These are phyloP conservation scores for Kwoniella sp. DNA, from an alignment of 768 basidiomycete species.

Conservation along the genomic window DNA sequence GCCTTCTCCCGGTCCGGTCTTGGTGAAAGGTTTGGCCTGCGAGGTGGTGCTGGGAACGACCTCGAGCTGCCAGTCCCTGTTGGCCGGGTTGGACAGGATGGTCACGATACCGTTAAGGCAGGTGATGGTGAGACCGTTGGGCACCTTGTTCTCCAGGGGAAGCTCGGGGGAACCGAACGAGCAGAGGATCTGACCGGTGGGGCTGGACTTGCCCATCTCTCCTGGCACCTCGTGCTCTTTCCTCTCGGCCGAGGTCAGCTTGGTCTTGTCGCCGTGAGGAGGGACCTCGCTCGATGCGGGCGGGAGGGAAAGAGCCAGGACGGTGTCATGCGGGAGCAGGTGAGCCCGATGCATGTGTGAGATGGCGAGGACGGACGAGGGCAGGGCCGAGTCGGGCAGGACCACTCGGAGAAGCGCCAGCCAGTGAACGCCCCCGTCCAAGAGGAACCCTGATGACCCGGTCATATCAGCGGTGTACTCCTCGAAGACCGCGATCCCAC, in stretches of 20 bases:
- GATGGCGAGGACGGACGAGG: constrained; percentile 58
- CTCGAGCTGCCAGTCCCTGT: constrained; percentile 19
- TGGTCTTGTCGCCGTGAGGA: constrained; percentile 36
- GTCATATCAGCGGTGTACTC: not conserved
- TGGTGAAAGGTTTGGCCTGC: constrained; percentile 53
- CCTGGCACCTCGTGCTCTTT: constrained; percentile 15
- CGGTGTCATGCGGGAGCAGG: constrained; percentile 74
- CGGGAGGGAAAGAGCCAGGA: constrained; percentile 51
- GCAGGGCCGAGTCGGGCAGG: constrained; percentile 55
- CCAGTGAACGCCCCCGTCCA: constrained; percentile 53
- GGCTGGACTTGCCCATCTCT: constrained; percentile 31
- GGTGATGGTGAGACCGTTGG: constrained; percentile 23
- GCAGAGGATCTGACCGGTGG: constrained; percentile 37
- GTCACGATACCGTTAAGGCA: constrained; percentile 36
- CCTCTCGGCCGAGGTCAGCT: constrained; percentile 17
- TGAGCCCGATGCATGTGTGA: constrained; percentile 67
- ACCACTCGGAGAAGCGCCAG: constrained; percentile 59
- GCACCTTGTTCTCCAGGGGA: constrained; percentile 7
- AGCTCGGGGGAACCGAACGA: constrained; percentile 34
- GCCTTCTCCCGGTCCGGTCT: constrained; percentile 49
- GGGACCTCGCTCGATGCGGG: constrained; percentile 1
- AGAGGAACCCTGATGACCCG: constrained; percentile 62
- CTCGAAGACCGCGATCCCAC: not conserved
- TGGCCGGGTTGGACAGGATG: constrained; percentile 8
- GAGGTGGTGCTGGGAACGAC: constrained; percentile 15